Base-by-base conservation (phyloP, 768 basidiomycete genomes). In the Lepiota venenata region DNA sequence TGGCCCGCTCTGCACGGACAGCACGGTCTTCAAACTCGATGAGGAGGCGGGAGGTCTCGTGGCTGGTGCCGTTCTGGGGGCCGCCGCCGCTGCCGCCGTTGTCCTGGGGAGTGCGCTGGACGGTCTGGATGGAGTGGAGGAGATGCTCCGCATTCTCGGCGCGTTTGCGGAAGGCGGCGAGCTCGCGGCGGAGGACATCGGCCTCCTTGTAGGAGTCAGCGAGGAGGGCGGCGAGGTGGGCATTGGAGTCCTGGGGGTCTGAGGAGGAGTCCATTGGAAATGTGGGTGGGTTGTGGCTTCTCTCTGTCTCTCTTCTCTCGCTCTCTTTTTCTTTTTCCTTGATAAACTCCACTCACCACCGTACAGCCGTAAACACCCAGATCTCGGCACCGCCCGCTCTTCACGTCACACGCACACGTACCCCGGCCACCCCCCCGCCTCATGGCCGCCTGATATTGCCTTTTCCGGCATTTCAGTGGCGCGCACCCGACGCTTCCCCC, bases 161-260 rank as follows among this genome's bases (percentile, higher is more conserved):
- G 42, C 83, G 76, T 50, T 73, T 76, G 29, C 67, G 64, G 0
- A 68, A 56, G 0, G 58, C 15, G 1, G 62, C 55, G 57, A 87
- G 78, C 54, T 87, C 81, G 35, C 70, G 72, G 16, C 74, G 71
- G 44, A 87, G 75, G 18, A 49, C 11, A 10, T 87, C 85, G 35
- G 69, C 64, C 42, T 87, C 83, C 59, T 70, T 71, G 61, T 80
- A 81, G 43, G 79, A 73, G 36, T 76, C 70, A 4, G 78, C 63
- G 63, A 88, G 81, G 45, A 87, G 75, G 6, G 71, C 60, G 12
- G 85, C 84, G 61, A 87, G 81, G 55, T 80, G 76, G 1, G 82
- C 69, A 59, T 81, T 36, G 37, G 42, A 38, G 16, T 38, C 22
- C n/a, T 52, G 43, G 2, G 36, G n/a, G 16, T 20, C 20, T 2